These are phyloP conservation scores for Mucuna pruriens DNA, from an alignment of 306 rosid species.

Conservation along the genomic window DNA sequence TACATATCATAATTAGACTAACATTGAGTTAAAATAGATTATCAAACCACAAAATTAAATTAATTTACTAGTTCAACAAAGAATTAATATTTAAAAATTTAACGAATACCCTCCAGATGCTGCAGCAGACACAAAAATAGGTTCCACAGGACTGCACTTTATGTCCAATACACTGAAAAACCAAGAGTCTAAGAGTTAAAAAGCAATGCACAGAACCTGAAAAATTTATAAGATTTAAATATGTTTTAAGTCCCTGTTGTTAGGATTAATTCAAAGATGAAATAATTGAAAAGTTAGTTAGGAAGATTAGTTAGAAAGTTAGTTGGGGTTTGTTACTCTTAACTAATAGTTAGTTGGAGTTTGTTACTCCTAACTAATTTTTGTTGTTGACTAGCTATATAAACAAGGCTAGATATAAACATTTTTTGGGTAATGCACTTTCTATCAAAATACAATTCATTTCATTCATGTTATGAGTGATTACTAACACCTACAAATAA, in stretches of 20 bases:
- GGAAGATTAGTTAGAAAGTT: too few species aligned
- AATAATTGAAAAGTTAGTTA: too few species aligned
- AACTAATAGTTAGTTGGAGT: too few species aligned
- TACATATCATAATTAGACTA: not conserved
- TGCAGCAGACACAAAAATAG: constrained; percentile 93
- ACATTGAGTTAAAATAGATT: constrained; percentile 9
- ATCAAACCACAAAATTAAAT: constrained; percentile 11
- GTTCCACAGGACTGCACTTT: constrained; percentile 97
- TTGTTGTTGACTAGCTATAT: too few species aligned
- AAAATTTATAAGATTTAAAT: not conserved
- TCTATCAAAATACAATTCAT: too few species aligned
- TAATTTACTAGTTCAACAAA: constrained; percentile 6
- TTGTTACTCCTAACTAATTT: too few species aligned
- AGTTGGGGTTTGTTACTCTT: too few species aligned
- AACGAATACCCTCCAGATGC: constrained; percentile 83
- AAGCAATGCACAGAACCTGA: constrained; percentile 24
- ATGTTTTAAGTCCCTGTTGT: not conserved
- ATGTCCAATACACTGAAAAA: constrained; percentile 86
- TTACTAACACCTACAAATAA: too few species aligned
- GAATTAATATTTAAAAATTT: constrained; percentile 24
- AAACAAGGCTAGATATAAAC: too few species aligned
- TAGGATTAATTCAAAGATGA: too few species aligned
- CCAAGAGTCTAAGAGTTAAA: constrained; percentile 16
- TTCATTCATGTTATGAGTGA: too few species aligned
- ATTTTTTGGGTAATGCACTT: too few species aligned